These are phyloP conservation scores for Cercospora nicotianae DNA, from an alignment of 2,329 filamentous ascomycete genomes.

Conservation along the genomic window DNA sequence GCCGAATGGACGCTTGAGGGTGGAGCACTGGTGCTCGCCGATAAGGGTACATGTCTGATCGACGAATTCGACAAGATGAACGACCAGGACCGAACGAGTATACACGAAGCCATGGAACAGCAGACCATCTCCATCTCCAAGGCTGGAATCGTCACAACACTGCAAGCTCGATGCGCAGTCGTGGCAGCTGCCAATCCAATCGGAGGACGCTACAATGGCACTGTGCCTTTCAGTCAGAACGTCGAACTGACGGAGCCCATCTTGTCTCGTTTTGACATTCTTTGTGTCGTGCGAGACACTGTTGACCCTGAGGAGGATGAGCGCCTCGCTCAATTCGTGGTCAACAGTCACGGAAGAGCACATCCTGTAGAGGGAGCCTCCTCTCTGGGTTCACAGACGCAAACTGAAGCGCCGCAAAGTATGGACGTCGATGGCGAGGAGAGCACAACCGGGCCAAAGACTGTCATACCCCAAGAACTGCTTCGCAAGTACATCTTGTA, in stretches of 20 bases:
- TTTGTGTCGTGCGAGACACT: constrained; percentile 93
- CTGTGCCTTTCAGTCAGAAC: constrained; percentile 92
- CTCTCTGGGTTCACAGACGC: constrained; percentile 33
- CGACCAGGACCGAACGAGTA: constrained; percentile 94
- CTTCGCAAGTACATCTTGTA: constrained; percentile 97
- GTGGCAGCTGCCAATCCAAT: constrained; percentile 96
- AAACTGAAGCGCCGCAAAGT: constrained; percentile 51
- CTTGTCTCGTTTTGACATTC: constrained; percentile 93
- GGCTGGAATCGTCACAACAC: constrained; percentile 93
- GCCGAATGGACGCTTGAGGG: constrained; percentile 98
- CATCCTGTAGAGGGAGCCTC: constrained; percentile 60
- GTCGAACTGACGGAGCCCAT: constrained; percentile 97
- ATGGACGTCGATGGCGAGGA: constrained; percentile 60
- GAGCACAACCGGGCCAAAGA: constrained; percentile 52
- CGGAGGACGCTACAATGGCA: constrained; percentile 93
- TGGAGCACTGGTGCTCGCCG: constrained; percentile 89
- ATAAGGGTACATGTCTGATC: constrained; percentile 91
- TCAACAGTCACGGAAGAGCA: constrained; percentile 88
- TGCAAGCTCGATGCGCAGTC: constrained; percentile 93
- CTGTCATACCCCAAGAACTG: constrained; percentile 85
- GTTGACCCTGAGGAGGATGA: constrained; percentile 93
- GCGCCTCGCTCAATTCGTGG: constrained; percentile 88
- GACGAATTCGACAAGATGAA: constrained; percentile 99
- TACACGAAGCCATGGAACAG: constrained; percentile 99
- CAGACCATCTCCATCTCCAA: constrained; percentile 99